Evolutionary conservation across 805 yeast species (phyloP).

Genomic region (Zygosaccharomyces bailii): DNA sequence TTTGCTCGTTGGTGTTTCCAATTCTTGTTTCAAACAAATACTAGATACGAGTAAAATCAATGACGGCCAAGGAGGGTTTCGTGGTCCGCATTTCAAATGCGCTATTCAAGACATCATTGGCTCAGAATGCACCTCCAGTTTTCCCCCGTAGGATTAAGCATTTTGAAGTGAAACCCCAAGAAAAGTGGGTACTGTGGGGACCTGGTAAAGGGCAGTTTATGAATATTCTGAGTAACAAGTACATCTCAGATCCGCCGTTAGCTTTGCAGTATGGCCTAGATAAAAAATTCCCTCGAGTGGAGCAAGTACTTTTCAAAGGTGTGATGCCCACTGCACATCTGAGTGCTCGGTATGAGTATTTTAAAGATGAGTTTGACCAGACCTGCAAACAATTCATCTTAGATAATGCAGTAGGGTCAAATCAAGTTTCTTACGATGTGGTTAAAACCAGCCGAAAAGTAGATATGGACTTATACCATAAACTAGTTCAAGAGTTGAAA

Average conservation of each 20-base stretch:
- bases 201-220: conserved; percentile 30
- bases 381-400: conserved; percentile 60
- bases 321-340: conserved; percentile 60
- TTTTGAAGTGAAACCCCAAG: conserved; percentile 31
- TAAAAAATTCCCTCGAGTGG: conserved; percentile 19
- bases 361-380: conserved; percentile 79
- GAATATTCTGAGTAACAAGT: conserved; percentile 28
- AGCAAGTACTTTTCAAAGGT: conserved; percentile 45
- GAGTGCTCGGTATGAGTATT: conserved; percentile 85
- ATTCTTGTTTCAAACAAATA: neutral
- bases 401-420: conserved; percentile 43
- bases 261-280: conserved; percentile 20
- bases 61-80: conserved; percentile 3
- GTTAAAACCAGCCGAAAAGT: conserved; percentile 26
- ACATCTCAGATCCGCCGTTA: conserved; percentile 28
- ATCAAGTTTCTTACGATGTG: conserved; percentile 41
- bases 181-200: conserved; percentile 44
- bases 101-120: conserved; percentile 39
- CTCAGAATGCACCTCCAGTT: conserved; percentile 34
- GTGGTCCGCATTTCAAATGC: conserved; percentile 31
- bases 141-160: conserved; percentile 22
- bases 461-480: conserved; percentile 39
- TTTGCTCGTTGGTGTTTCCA: too few relatives aligned
- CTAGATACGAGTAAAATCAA: neutral
- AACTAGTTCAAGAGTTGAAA: conserved; percentile 48